A percentile compares a stretch with the other conserved stretches of the same genome.
Evolutionary conservation across 1,139 yeast genomes (phyloP).

Genomic region (Arxiozyma slooffiae): DNA sequence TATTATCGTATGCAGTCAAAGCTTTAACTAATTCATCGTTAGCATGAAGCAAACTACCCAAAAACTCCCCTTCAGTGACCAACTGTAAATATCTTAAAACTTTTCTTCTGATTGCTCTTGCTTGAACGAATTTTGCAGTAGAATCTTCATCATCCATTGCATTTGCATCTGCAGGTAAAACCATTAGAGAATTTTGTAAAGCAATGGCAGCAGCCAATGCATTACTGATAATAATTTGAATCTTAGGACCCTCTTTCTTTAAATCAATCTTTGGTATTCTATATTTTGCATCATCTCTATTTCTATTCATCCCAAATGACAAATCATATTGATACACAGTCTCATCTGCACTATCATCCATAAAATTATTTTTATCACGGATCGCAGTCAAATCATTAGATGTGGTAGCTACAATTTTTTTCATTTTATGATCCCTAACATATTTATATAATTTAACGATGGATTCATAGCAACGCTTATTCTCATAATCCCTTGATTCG

Average conservation of each 20-base stretch:
- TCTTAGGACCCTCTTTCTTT: conserved; percentile 63
- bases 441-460: background rate
- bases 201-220: conserved; percentile 67
- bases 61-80: conserved; percentile 67
- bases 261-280: conserved; percentile 62
- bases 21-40: conserved; percentile 80
- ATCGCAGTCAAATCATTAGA: background rate
- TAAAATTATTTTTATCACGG: conserved; percentile 28
- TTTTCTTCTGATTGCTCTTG: conserved; percentile 66
- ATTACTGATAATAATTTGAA: conserved; percentile 60
- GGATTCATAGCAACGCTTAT: background rate
- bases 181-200: conserved; percentile 53
- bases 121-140: conserved; percentile 55
- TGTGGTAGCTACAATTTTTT: background rate
- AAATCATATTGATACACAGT: conserved; percentile 16
- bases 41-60: conserved; percentile 78
- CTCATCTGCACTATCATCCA: conserved; percentile 41
- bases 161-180: conserved; percentile 43
- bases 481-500: background rate
- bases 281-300: conserved; percentile 37
- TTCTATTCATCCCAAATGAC: background rate
- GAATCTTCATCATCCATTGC: conserved; percentile 58
- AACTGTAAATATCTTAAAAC: conserved; percentile 73
- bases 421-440: background rate
- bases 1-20: conserved; percentile 59